phyloP scores from a whole-genome alignment of 805 yeast genomes.

The Zygosaccharomyces bailii region DNA sequence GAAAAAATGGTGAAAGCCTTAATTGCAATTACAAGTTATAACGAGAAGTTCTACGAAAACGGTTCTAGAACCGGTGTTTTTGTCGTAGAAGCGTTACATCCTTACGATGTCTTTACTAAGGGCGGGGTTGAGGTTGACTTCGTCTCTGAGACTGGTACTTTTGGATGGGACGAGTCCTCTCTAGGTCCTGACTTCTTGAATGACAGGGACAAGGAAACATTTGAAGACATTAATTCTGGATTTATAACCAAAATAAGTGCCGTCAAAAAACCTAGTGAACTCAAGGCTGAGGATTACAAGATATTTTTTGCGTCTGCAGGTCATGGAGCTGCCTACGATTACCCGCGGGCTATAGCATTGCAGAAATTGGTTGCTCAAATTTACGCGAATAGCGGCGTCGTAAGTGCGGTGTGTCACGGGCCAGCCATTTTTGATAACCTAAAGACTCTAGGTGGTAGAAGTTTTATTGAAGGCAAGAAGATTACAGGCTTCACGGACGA shows the following conservation, averaged over 20 bases:
- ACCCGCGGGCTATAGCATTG: conserved; percentile 48
- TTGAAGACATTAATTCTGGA: conserved; percentile 39
- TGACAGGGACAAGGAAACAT: conserved; percentile 44
- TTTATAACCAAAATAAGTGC: conserved; percentile 40
- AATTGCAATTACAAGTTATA: conserved; percentile 43
- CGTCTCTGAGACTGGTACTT: conserved; percentile 56
- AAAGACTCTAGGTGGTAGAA: conserved; percentile 42
- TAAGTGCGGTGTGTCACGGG: conserved; percentile 68
- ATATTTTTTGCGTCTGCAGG: conserved; percentile 65
- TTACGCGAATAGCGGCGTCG: conserved; percentile 50
- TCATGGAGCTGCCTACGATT: conserved; percentile 59
- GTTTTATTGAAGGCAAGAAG: conserved; percentile 48
- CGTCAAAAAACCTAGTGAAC: conserved; percentile 47
- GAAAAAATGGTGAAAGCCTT: conserved; percentile 37
- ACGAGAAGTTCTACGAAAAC: conserved; percentile 50
- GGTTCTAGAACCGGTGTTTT: conserved; percentile 61
- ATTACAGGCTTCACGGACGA: conserved; percentile 59
- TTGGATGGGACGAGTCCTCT: conserved; percentile 59
- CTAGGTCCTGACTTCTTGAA: conserved; percentile 38
- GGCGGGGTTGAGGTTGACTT: conserved; percentile 53
- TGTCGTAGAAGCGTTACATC: conserved; percentile 57
- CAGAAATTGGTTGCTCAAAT: conserved; percentile 46
- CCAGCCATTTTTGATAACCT: conserved; percentile 55
- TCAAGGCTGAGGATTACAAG: conserved; percentile 47
- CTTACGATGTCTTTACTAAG: conserved; percentile 46